Conservation (phyloP, 331 rosid species). For the Malus hybrid region DNA sequence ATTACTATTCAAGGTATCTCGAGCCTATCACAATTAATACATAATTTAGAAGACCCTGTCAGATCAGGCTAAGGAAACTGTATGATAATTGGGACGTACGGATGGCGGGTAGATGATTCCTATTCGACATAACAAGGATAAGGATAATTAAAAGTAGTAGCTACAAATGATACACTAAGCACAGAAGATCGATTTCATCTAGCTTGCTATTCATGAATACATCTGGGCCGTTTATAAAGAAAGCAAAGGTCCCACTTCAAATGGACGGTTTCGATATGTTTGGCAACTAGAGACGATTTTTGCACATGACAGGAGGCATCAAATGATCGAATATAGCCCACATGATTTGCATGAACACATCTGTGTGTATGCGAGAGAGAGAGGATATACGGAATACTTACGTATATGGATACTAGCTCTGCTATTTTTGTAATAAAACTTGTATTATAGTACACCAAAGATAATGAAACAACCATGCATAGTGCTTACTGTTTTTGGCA, state of each 20-base stretch:
- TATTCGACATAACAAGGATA: neutral
- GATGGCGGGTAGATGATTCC: neutral
- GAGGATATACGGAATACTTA: neutral
- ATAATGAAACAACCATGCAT: neutral
- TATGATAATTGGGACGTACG: neutral
- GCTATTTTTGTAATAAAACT: neutral
- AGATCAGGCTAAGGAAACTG: neutral
- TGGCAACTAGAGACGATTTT: neutral
- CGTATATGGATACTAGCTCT: neutral
- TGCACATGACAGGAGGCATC: neutral
- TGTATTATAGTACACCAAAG: neutral
- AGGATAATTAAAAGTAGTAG: neutral
- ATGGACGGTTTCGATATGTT: neutral
- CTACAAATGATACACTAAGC: neutral
- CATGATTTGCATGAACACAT: conserved; percentile 5
- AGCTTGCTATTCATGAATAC: neutral
- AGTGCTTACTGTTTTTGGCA: neutral
- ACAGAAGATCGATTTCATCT: neutral
- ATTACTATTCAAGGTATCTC: neutral
- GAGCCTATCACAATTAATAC: neutral
- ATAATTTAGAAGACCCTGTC: neutral
- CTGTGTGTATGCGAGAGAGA: neutral
- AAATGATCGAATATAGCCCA: neutral
- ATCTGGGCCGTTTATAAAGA: neutral
- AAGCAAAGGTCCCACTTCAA: neutral